phyloP scores from a whole-genome alignment of 2,329 filamentous ascomycete species.

The Verticillium isaacii region DNA sequence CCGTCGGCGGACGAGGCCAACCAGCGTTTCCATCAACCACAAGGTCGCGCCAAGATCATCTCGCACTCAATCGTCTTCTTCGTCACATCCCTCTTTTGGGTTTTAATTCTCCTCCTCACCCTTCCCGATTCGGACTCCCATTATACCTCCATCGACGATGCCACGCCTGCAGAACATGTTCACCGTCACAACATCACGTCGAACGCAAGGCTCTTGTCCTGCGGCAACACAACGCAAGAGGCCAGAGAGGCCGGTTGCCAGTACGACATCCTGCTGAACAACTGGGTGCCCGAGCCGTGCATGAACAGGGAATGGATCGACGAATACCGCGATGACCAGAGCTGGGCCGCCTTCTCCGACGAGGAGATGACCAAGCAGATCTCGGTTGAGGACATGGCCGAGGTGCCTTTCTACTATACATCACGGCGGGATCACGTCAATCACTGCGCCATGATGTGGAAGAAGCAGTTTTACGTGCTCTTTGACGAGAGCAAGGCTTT shows the following conservation, averaged over 20 bases:
- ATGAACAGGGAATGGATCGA: conserved; percentile 16
- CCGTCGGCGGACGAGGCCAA: not conserved
- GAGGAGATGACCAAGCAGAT: conserved; percentile 15
- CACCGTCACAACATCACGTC: conserved; percentile 15
- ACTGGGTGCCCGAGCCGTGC: conserved; percentile 17
- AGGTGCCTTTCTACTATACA: conserved; percentile 16
- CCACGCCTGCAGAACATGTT: not conserved
- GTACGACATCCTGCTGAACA: conserved; percentile 19
- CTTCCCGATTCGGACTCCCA: not conserved
- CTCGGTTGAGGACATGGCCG: conserved; percentile 15
- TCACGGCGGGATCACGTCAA: conserved; percentile 18
- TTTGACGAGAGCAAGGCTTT: conserved; percentile 15
- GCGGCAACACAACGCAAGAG: conserved; percentile 14
- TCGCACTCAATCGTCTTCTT: conserved; percentile 9
- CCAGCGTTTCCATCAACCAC: not conserved
- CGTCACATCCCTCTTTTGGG: conserved; percentile 17
- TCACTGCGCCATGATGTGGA: conserved; percentile 21
- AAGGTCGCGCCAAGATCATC: not conserved
- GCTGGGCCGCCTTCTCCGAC: conserved; percentile 18
- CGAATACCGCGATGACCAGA: conserved; percentile 19
- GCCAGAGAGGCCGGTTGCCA: conserved; percentile 14
- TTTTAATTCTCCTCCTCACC: conserved; percentile 12
- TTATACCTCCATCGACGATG: not conserved
- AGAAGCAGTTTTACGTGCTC: conserved; percentile 17
- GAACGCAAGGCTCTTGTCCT: conserved; percentile 10